Conservation (phyloP, 2,329 filamentous ascomycete species). For the Trichophyton mentagrophytes region DNA sequence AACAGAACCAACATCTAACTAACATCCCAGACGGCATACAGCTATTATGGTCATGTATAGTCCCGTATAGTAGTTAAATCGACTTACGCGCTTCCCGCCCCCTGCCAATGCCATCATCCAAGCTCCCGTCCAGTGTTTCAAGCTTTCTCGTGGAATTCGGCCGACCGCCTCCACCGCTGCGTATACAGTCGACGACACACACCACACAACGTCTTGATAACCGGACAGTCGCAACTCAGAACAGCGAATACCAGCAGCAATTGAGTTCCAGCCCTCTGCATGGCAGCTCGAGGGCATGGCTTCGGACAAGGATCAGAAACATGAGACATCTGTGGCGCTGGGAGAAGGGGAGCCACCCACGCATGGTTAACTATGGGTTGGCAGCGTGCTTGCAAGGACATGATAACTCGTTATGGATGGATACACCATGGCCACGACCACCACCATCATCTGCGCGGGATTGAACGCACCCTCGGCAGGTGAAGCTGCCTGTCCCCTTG, state of each 20-base stretch:
- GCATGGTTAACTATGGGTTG: no score
- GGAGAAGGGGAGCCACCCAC: background rate
- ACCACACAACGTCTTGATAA: background rate
- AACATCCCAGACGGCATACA: background rate
- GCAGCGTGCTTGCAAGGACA: no score
- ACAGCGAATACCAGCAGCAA: background rate
- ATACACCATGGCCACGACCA: no score
- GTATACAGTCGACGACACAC: background rate
- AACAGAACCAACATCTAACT: background rate
- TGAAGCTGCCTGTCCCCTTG: background rate
- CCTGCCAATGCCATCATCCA: background rate
- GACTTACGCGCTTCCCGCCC: background rate
- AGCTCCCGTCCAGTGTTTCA: background rate
- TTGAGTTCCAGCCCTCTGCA: background rate
- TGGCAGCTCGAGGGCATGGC: background rate
- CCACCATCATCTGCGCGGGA: background rate
- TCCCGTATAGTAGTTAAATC: background rate
- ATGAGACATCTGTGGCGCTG: background rate
- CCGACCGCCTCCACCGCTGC: background rate
- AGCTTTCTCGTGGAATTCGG: background rate
- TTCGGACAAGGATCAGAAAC: background rate
- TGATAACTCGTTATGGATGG: no score
- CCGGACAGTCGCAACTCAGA: background rate
- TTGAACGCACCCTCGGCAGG: background rate
- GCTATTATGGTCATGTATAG: background rate